Base-by-base conservation (phyloP, 2,329 filamentous ascomycete genomes). In the Mariannaea elegans region DNA sequence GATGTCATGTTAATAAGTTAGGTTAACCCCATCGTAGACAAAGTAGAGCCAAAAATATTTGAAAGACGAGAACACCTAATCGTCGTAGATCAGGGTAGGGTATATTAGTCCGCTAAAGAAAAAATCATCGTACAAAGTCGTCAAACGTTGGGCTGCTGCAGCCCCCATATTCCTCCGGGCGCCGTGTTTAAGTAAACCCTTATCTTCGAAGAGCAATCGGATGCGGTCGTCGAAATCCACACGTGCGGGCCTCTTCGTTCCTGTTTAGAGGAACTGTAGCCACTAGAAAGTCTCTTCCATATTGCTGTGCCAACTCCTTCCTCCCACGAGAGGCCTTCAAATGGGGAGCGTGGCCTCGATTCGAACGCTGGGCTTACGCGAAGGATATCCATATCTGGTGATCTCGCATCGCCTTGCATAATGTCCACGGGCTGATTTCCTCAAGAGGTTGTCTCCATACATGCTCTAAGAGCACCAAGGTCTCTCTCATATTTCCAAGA, bases 361-460 rank as follows among this genome's bases (percentile, higher is more conserved):
- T n/a, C n/a, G n/a, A 14, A 13, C 13, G 12, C 23, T 16, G 21
- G 41, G 16, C 49, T 36, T 72, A 82, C 18, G 80, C 80, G 71
- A 82, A 82, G 3, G 80, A 82, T 38, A 81, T 81, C 79, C 78
- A 81, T 29, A 82, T 80, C 56, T 80, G 76, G 34, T 77, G 73
- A 23, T 80, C 71, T 31, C 79, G 75, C 79, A 82, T 82, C n/a
- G 77, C 74, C 10, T 72, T 73, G 47, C 75, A 80, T 21, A 82
- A 71, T 44, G 72, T 76, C 80, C 80, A 82, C 2, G 80, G 80
- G 4, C 76, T 74, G 0, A 72, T 67, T 4, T 71, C 57, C 1
- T 70, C 69, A 0, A 54, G 45, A 0, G 77, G 71, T 50, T 72
- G 65, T 19, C 68, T 70, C 80, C 80, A 82, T 36, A 82, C 73